Conservation (phyloP, 108 stramenopile genomes). For the Bacterosira constricta region DNA sequence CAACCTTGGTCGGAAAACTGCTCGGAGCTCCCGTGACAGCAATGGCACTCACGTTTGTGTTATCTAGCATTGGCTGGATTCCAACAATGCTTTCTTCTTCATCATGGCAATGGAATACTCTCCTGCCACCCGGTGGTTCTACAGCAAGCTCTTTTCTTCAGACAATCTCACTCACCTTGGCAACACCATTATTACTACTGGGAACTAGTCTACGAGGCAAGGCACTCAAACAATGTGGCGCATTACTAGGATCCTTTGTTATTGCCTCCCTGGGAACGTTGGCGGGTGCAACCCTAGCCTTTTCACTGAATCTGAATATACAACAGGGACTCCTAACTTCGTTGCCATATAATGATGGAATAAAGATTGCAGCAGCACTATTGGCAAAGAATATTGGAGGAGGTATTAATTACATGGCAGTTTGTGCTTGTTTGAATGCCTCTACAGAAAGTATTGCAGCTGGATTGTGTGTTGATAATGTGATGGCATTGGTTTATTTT, state of each 20-base stretch:
- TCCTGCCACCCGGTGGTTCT: constrained; percentile 67
- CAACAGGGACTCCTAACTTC: constrained; percentile 28
- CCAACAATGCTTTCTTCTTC: constrained; percentile 1
- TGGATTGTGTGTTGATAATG: constrained; percentile 72
- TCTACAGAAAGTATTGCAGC: constrained; percentile 74
- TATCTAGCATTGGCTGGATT: constrained; percentile 63
- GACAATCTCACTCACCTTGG: constrained; percentile 51
- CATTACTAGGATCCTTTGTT: constrained; percentile 63
- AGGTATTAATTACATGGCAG: constrained; percentile 85
- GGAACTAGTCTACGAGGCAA: constrained; percentile 66
- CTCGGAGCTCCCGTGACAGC: constrained; percentile 82
- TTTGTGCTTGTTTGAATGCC: constrained; percentile 56
- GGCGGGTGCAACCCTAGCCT: constrained; percentile 59
- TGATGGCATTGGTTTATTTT: constrained; percentile 82
- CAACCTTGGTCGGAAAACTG: constrained; percentile 59
- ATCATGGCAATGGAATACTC: constrained; percentile 4
- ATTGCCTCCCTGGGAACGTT: constrained; percentile 65
- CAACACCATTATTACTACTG: constrained; percentile 77
- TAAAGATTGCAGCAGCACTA: constrained; percentile 71
- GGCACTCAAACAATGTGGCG: constrained; percentile 42
- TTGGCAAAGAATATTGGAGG: constrained; percentile 88
- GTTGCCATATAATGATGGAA: constrained; percentile 52
- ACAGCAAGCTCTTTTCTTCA: constrained; percentile 34
- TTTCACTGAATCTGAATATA: constrained; percentile 27
- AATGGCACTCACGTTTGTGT: constrained; percentile 76